phyloP scores from a whole-genome alignment of 345 rosid species.

The Hibiscus mutabilis region DNA sequence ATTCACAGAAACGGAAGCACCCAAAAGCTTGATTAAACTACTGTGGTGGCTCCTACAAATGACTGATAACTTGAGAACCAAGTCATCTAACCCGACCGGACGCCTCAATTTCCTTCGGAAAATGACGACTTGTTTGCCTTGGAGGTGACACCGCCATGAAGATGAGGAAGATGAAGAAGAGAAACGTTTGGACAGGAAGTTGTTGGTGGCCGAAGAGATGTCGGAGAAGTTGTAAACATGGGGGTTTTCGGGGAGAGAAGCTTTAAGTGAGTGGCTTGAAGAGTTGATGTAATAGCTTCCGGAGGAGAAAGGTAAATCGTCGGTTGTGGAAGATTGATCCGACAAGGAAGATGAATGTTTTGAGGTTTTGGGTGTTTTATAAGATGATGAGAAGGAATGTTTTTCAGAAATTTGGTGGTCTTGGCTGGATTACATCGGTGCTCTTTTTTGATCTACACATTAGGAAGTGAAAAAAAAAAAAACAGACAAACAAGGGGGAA shows the following conservation, averaged over 20 bases:
- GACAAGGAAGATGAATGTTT: too few species aligned
- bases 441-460: too few species aligned
- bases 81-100: not conserved
- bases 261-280: not conserved
- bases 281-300: too few species aligned
- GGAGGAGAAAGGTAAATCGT: too few species aligned
- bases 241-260: constrained; percentile 28
- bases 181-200: constrained; percentile 23
- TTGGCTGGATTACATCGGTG: too few species aligned
- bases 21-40: constrained; percentile 37
- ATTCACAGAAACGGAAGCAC: constrained; percentile 31
- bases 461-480: too few species aligned
- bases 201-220: constrained; percentile 26
- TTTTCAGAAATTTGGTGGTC: too few species aligned
- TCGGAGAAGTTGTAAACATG: constrained; percentile 24
- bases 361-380: too few species aligned
- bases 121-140: constrained; percentile 22
- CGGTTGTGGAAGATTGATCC: too few species aligned
- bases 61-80: constrained; percentile 9
- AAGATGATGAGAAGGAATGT: too few species aligned
- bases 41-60: constrained; percentile 37
- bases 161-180: constrained; percentile 34
- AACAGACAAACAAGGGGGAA: too few species aligned
- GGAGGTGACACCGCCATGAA: constrained; percentile 33
- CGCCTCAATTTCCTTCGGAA: constrained; percentile 20